Evolutionary conservation across 306 rosid species (phyloP), one percentile per base, ranked within the genome.

Genomic region (Malus fusca): DNA sequence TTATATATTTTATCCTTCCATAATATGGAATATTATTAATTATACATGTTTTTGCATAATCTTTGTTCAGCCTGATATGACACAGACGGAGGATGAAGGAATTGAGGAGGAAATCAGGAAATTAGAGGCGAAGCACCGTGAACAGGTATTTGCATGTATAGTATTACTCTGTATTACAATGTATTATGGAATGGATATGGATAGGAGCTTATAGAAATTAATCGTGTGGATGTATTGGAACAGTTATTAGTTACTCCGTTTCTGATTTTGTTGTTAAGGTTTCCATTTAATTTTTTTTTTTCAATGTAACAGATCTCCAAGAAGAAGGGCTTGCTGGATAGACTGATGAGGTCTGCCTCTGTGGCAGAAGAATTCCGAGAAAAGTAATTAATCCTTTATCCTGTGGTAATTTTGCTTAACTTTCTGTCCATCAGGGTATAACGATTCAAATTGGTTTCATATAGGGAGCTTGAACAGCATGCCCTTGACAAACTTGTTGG

Each of bases 391-490:
- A 23, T 74, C 64, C 77, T 79, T 86, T 75, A 60, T 82, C 63
- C 72, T 51, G 58, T 72, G 72, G 64, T 80, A 69, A 35, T 31
- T 63, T 31, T 64, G 46, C 71, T 72, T 76, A 64, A 67, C 62
- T 33, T 73, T 81, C 84, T 76, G n/a, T 79, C 22, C 66, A 21
- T 79, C 66, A 31, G 71, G 60, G 53, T 79, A 71, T 85, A 66
- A 61, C 71, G 65, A 64, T 65, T 63, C 15, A 33, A 65, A 71
- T 43, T 80, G 46, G 51, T 80, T 66, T 69, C 74, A n/a, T 79
- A 30, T 89, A 95, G 99, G 95, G 91, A 89, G 73, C 91, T 90
- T 87, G 99, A 95, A 72, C 88, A 80, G 73, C 83, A 81, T 72
- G 96, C 95, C 74, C 83, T 92, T 75, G 97, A 95, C 75, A 92